Evolutionary conservation across 2,329 filamentous ascomycete genomes (phyloP), one percentile per base, ranked within the genome.

Genomic region (Ceratocystis albifundus): DNA sequence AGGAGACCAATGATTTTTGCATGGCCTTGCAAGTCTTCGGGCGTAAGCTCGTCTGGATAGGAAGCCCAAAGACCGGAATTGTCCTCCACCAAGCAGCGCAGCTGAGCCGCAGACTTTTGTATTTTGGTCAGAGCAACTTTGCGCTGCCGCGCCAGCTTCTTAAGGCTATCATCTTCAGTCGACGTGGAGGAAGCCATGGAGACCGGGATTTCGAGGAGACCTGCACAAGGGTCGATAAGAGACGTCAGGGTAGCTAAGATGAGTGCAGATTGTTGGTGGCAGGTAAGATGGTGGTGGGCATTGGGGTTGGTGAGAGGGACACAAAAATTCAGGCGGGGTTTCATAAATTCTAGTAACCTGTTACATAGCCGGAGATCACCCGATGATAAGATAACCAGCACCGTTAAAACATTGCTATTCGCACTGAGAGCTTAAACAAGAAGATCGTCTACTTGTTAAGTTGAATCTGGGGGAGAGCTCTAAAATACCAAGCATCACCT

Each of bases 361-460:
- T 1, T 7, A 8, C 22, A 12, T 25, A 36, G 2, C 66, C 66
- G 48, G 5, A 4, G 46, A 32, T 65, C 22, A 61, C 1, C 66
- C 66, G 57, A 1, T 2, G n/a, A 45, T n/a, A 57, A 45, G 22
- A 36, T 53, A 53, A 48, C 46, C 3, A 5, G 6, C 41, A 67
- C 62, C n/a, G 66, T 65, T 2, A 45, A 8, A 17, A 57, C 45
- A 62, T 32, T 30, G 36, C 30, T 20, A 22, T 55, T 6, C 17
- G 20, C 15, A 65, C 66, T 20, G 55, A 44, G 28, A 41, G 63
- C 63, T 59, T 61, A 67, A 65, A 53, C 53, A 61, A 59, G 62
- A 57, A 57, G 32, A 62, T 68, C 32, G 67, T 66, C 67, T 68
- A 68, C 67, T 68, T 68, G 67, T 68, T 68, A 68, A 68, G 62